Percentiles rank a stretch among this genome's conserved stretches.
Conservation (phyloP, 768 basidiomycete species). For the Lepiota venenata region DNA sequence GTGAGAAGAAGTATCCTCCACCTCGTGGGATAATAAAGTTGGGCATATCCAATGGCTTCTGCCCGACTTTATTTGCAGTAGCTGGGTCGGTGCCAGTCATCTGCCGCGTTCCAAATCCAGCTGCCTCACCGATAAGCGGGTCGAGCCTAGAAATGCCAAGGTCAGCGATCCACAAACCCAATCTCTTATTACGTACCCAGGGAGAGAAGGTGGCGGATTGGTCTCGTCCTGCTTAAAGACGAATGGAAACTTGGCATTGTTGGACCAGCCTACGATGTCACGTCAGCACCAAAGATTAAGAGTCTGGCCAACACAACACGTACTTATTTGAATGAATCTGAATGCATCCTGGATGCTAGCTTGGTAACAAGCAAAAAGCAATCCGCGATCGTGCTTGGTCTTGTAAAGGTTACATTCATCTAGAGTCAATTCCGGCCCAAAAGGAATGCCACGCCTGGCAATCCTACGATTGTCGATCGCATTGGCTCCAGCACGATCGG, state of each 20-base stretch:
- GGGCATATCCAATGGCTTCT: conserved; percentile 27
- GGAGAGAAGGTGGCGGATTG: background rate
- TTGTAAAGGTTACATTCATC: conserved; percentile 31
- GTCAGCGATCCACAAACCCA: conserved; percentile 14
- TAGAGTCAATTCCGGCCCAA: conserved; percentile 46
- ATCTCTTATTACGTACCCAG: conserved; percentile 20
- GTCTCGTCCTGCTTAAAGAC: background rate
- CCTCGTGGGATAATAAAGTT: conserved; percentile 42
- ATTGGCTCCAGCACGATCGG: conserved; percentile 9
- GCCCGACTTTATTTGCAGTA: conserved; percentile 19
- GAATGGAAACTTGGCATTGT: conserved; percentile 32
- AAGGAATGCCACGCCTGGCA: conserved; percentile 46
- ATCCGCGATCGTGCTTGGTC: conserved; percentile 44
- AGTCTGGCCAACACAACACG: conserved; percentile 7
- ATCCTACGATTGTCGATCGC: conserved; percentile 33
- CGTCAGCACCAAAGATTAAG: background rate
- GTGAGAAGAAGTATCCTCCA: conserved; percentile 53
- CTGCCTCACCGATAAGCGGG: conserved; percentile 40
- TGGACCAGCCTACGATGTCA: conserved; percentile 32
- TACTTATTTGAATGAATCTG: conserved; percentile 39
- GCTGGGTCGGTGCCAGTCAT: conserved; percentile 29
- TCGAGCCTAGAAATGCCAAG: conserved; percentile 36
- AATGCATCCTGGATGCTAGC: conserved; percentile 37
- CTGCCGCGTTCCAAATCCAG: conserved; percentile 9
- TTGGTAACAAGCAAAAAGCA: conserved; percentile 43